Percentiles rank a stretch among this genome's conserved stretches.
These are phyloP conservation scores for Colletotrichum noveboracense DNA, from an alignment of 2,329 filamentous ascomycete genomes.

Conservation along the genomic window DNA sequence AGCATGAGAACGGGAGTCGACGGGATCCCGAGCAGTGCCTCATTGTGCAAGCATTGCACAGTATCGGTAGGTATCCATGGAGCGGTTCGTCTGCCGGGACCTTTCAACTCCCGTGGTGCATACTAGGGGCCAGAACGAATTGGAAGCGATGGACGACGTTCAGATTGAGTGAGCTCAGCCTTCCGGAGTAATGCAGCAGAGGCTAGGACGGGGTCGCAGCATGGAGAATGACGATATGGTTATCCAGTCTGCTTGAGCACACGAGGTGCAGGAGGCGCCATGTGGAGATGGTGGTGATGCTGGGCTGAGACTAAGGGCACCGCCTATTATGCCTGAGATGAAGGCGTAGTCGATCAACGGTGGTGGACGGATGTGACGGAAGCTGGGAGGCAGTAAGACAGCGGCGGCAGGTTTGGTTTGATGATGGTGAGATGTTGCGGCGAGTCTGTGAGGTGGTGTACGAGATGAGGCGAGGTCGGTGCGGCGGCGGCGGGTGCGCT, in stretches of 20 bases:
- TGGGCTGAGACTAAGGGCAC: slow-evolving; percentile 13
- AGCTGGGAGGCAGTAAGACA: slow-evolving; percentile 4
- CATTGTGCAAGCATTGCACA: background rate
- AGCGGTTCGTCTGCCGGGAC: background rate
- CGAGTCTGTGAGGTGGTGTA: background rate
- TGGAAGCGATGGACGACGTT: background rate
- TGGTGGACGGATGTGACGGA: slow-evolving; percentile 13
- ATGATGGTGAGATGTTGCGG: slow-evolving; percentile 4
- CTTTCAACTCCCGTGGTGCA: background rate
- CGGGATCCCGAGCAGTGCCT: background rate
- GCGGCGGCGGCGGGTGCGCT: background rate
- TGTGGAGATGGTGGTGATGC: slow-evolving; percentile 13
- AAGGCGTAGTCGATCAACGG: slow-evolving; percentile 5
- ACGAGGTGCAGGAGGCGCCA: background rate
- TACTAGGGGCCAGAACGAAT: background rate
- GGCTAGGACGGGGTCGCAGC: background rate
- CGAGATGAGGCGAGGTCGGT: slow-evolving; percentile 17
- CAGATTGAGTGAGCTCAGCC: slow-evolving; percentile 11
- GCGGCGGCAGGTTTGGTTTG: slow-evolving; percentile 9
- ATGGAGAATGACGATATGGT: slow-evolving; percentile 5
- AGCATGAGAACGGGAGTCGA: background rate
- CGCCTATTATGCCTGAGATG: slow-evolving; percentile 16
- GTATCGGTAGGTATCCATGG: background rate
- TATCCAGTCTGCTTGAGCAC: background rate
- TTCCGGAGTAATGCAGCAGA: background rate